Evolutionary conservation across 257 asterid genomes (phyloP).

Genomic region (Thymus quinquecostatus): DNA sequence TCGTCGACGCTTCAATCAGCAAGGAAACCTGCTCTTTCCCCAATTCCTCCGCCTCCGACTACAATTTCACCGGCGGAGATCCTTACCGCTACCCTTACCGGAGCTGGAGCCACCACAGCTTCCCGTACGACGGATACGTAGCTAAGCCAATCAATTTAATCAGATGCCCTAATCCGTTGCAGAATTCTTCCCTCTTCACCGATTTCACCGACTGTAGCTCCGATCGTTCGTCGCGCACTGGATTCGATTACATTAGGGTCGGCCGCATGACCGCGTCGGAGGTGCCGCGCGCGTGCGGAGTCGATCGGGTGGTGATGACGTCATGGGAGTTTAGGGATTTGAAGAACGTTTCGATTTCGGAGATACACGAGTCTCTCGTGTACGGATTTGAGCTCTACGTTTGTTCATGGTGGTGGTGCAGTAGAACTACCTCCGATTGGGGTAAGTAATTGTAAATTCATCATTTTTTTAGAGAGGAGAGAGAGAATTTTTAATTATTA

Average conservation of each 20-base stretch:
- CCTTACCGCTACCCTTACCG: conserved; percentile 1
- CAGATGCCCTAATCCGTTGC: conserved; percentile 11
- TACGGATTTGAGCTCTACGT: neutral
- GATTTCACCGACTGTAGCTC: neutral
- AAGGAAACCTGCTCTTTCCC: conserved; percentile 28
- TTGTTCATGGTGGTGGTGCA: neutral
- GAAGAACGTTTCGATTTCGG: neutral
- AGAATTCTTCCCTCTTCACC: neutral
- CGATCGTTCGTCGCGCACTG: neutral
- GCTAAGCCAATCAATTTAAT: neutral
- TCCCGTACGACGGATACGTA: neutral
- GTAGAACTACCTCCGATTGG: neutral
- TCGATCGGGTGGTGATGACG: neutral
- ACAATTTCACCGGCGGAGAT: neutral
- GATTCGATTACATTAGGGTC: neutral
- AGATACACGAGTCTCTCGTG: conserved; percentile 22
- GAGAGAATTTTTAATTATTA: too few relatives aligned
- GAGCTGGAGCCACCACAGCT: neutral
- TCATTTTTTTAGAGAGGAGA: neutral
- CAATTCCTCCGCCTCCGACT: neutral
- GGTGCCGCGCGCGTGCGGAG: neutral
- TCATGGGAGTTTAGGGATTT: conserved; percentile 11
- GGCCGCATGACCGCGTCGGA: conserved; percentile 3
- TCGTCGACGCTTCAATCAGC: conserved; percentile 29
- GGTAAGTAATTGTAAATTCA: neutral